Conservation (phyloP, 2,329 filamentous ascomycete species). For the Fusarium odoratissimum region DNA sequence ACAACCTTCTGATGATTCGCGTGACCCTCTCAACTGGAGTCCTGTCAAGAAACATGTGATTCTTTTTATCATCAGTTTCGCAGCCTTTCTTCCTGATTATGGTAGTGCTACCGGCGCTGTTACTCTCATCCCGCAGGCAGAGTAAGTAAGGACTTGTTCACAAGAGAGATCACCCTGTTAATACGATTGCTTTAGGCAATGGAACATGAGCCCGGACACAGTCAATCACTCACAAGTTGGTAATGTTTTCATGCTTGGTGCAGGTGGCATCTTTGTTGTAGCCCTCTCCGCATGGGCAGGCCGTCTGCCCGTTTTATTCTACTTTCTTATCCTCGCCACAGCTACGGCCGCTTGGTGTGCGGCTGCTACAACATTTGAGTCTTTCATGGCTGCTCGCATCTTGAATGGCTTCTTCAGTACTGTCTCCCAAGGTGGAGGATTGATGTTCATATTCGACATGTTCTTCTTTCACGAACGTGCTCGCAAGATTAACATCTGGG, state of each 20-base stretch:
- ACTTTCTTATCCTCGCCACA: neutral
- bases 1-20: accelerated
- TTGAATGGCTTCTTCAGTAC: neutral
- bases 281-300: neutral
- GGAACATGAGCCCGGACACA: neutral
- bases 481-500: neutral
- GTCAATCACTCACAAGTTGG: neutral
- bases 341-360: neutral
- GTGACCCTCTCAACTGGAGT: neutral
- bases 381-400: neutral
- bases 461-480: neutral
- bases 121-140: neutral
- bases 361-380: neutral
- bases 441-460: neutral
- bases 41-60: neutral
- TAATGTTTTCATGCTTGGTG: neutral
- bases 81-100: neutral
- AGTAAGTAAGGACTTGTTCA: accelerated
- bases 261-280: neutral
- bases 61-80: neutral
- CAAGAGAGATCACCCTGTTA: accelerated
- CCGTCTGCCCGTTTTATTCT: neutral
- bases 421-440: neutral
- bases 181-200: neutral
- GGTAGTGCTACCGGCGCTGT: neutral